A percentile compares a stretch with the other conserved stretches of the same genome.
Evolutionary conservation across 176 grass and related monocot genomes (phyloP).

Genomic region (Raddia guianensis): DNA sequence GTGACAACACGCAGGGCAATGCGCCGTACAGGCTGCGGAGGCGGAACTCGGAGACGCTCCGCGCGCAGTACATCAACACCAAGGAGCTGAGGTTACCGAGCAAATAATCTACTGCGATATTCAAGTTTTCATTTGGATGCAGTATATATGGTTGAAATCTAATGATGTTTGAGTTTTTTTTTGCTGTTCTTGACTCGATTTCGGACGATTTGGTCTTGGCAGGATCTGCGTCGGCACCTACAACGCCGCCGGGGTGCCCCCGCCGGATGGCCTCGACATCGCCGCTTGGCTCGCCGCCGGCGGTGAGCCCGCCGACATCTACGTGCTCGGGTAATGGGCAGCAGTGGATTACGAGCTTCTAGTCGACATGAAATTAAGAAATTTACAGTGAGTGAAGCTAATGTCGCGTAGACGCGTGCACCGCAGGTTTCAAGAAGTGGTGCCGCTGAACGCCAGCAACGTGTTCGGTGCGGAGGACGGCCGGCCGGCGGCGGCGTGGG

Average conservation of each 20-base stretch:
- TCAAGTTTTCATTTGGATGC: too few relatives aligned
- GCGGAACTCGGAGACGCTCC: constrained; percentile 88
- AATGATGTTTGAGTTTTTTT: not conserved
- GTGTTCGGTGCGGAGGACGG: constrained; percentile 82
- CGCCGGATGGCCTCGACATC: constrained; percentile 65
- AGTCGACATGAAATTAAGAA: too few relatives aligned
- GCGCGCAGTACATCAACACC: constrained; percentile 86
- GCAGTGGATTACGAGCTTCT: too few relatives aligned
- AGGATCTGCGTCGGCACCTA: constrained; percentile 81
- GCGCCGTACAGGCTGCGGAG: constrained; percentile 58
- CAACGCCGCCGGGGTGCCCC: constrained; percentile 69
- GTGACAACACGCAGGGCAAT: constrained; percentile 42
- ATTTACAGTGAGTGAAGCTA: not conserved
- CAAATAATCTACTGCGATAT: too few relatives aligned
- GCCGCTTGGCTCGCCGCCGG: constrained; percentile 62
- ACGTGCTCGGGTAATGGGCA: constrained; percentile 34
- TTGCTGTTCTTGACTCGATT: not conserved
- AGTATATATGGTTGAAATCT: not conserved
- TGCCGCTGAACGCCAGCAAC: constrained; percentile 89
- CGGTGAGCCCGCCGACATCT: constrained; percentile 82
- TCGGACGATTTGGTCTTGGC: not conserved
- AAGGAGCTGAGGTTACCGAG: constrained; percentile 64
- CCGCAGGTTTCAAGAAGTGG: constrained; percentile 85
- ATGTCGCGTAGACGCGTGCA: not conserved
- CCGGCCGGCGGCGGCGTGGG: constrained; percentile 72